Conservation (phyloP, 129 eudicot species). For the Centella asiatica region DNA sequence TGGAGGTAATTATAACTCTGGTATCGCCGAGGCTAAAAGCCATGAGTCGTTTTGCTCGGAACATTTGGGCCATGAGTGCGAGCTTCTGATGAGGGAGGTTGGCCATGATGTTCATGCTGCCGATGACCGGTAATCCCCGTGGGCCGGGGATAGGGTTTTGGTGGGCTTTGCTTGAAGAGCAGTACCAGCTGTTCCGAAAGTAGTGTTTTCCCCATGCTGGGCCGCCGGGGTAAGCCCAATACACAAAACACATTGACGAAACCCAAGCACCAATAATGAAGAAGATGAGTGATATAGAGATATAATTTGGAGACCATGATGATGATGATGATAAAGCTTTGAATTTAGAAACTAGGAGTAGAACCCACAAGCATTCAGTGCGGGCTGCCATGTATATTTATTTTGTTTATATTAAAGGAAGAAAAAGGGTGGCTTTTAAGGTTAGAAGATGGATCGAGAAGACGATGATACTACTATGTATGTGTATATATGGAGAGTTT, state of each 20-base stretch:
- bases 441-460: no score
- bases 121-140: constrained; percentile 50
- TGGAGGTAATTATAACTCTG: constrained; percentile 55
- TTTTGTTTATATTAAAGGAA: no score
- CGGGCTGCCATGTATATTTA: constrained; percentile 43
- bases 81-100: constrained; percentile 72
- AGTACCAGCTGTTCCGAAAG: no score
- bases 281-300: constrained; percentile 6
- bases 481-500: no score
- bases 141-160: constrained; percentile 62
- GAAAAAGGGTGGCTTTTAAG: neutral
- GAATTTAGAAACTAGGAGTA: constrained; percentile 53
- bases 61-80: constrained; percentile 41
- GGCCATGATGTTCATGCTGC: constrained; percentile 73
- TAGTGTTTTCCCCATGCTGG: constrained; percentile 56
- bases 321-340: constrained; percentile 26
- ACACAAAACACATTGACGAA: constrained; percentile 22
- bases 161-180: neutral
- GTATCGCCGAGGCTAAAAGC: constrained; percentile 79
- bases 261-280: constrained; percentile 19
- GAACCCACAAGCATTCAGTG: constrained; percentile 50
- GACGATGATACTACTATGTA: no score
- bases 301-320: constrained; percentile 31
- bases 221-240: constrained; percentile 54
- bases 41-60: constrained; percentile 56